Evolutionary conservation across 805 yeast genomes (phyloP), one percentile per base, ranked within the genome.

Genomic region (Barnettozyma salicaria): DNA sequence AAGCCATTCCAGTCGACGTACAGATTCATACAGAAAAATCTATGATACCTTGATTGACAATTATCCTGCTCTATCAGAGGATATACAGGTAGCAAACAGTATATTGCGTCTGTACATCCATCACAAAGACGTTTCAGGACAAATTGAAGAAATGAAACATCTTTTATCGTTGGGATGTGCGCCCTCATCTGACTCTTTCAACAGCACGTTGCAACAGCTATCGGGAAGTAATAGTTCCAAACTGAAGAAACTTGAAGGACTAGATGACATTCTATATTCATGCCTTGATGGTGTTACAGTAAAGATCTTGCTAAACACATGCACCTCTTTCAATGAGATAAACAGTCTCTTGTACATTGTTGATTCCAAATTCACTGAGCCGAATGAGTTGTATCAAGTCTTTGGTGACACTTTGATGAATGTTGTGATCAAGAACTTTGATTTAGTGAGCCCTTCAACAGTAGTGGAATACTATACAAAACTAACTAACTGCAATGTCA

Each of bases 211-310:
- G 18, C 7, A 8, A 19, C 21, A 22, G 12, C 13, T 28, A 7
- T 21, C 27, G 19, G 6, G 9, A 16, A 28, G 19, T 5, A 24
- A 9, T 26, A 4, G 10, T 11, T 22, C 8, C n/a, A 17, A n/a
- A 12, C 17, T 23, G 20, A 25, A 36, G 7, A 27, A 19, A 7
- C 19, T 28, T 6, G 12, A 19, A 8, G 41, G 37, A 6, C 10
- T 34, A 6, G 41, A 34, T 18, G 20, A 38, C 22, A 27, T 34
- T 1, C 6, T 38, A 6, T 38, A 30, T 19, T 29, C 32, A 8
- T 27, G 25, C 6, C 13, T 34, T 4, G 27, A 38, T 12, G 41
- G 37, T 5, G 19, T 11, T 2, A 20, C 31, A 21, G 21, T 38
- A 11, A 25, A 20, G 12, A 12, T 20, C 1, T 11, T 33, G 5